Percentiles rank a stretch among this genome's conserved stretches.
Evolutionary conservation across 352 stramenopile genomes (phyloP).

Genomic region (Globisporangium cederbergense): DNA sequence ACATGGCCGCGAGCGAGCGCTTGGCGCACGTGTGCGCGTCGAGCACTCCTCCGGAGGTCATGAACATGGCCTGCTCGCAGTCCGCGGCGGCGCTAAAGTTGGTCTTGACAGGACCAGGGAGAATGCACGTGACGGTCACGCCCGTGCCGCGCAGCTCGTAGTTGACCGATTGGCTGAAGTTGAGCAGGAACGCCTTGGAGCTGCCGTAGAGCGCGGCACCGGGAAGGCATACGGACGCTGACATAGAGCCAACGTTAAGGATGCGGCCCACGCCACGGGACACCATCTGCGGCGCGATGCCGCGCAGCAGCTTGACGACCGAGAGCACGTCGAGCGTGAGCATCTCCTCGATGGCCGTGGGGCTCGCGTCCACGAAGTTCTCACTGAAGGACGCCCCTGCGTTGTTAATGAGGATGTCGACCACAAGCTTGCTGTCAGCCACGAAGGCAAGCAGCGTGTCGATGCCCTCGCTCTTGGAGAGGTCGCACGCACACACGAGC

Average conservation of each 20-base stretch:
- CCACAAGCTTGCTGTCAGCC: constrained; percentile 44
- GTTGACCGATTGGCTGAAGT: constrained; percentile 65
- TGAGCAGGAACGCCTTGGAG: constrained; percentile 63
- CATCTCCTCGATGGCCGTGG: constrained; percentile 40
- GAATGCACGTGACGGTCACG: constrained; percentile 68
- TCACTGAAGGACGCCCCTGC: constrained; percentile 41
- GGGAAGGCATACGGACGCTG: constrained; percentile 44
- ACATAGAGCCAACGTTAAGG: constrained; percentile 73
- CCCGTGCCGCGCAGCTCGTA: constrained; percentile 63
- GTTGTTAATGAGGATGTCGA: constrained; percentile 89
- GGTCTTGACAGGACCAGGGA: constrained; percentile 54
- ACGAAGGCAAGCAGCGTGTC: constrained; percentile 54
- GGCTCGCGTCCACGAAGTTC: constrained; percentile 26
- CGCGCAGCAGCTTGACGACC: constrained; percentile 45
- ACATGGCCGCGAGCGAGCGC: constrained; percentile 16
- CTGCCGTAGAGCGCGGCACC: constrained; percentile 61
- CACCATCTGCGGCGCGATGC: constrained; percentile 68
- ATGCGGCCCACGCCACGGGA: constrained; percentile 58
- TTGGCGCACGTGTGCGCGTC: constrained; percentile 15
- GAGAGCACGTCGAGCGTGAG: constrained; percentile 59
- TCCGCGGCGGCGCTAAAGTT: constrained; percentile 50
- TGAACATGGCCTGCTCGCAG: constrained; percentile 28
- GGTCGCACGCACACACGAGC: constrained; percentile 54
- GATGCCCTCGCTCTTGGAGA: constrained; percentile 49
- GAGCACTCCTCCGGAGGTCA: neutral